Evolutionary conservation across 2,329 filamentous ascomycete species (phyloP).

Genomic region (Phyllosticta paracitricarpa): DNA sequence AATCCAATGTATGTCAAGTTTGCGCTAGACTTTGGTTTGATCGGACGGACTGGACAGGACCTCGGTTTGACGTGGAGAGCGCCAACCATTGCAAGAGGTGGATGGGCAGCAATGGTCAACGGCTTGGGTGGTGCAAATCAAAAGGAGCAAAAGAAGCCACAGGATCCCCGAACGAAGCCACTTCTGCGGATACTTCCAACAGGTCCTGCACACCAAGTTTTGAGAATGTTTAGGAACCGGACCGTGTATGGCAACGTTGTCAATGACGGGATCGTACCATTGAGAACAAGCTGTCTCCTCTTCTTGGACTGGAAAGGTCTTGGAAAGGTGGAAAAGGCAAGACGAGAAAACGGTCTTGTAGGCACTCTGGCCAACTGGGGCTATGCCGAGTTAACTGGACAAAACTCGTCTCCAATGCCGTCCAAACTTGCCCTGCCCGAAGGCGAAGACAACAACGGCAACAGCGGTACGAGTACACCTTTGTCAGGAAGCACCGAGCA

Average conservation of each 20-base stretch:
- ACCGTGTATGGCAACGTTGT: constrained; percentile 96
- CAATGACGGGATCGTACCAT: constrained; percentile 91
- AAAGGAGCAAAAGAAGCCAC: constrained; percentile 40
- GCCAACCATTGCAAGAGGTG: constrained; percentile 72
- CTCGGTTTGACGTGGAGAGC: constrained; percentile 89
- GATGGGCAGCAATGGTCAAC: constrained; percentile 80
- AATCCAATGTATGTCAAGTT: constrained; percentile 97
- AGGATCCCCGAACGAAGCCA: constrained; percentile 77
- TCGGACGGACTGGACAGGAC: constrained; percentile 93
- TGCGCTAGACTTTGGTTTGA: constrained; percentile 87
- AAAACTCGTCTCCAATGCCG: constrained; percentile 52
- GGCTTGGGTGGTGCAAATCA: constrained; percentile 57
- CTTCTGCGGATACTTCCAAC: constrained; percentile 81
- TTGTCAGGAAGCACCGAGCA: constrained; percentile 24
- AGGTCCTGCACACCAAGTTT: constrained; percentile 76
- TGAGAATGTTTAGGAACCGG: constrained; percentile 80
- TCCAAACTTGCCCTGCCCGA: constrained; percentile 18
- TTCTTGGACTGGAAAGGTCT: constrained; percentile 96
- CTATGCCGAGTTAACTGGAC: constrained; percentile 79
- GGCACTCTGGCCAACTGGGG: constrained; percentile 90
- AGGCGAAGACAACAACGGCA: constrained; percentile 17
- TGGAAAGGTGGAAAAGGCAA: constrained; percentile 85
- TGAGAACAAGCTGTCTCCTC: constrained; percentile 89
- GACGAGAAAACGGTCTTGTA: constrained; percentile 82
- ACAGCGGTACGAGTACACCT: constrained; percentile 12